Evolutionary conservation across 2,329 filamentous ascomycete genomes (phyloP).

Genomic region (Pleomassaria siparia): DNA sequence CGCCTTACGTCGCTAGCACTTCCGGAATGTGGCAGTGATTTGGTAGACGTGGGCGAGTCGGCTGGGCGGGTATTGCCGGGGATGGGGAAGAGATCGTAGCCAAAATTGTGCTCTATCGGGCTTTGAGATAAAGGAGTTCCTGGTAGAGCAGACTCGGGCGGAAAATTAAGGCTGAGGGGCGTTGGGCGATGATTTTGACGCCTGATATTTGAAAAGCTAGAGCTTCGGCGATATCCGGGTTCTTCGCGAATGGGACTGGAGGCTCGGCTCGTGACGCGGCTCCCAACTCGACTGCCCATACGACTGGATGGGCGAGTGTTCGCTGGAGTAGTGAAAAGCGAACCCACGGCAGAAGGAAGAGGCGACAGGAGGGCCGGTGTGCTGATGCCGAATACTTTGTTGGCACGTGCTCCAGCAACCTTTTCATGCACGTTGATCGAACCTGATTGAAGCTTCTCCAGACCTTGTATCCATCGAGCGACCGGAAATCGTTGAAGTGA

Average conservation of each 20-base stretch:
- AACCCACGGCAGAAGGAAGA: conserved; percentile 18
- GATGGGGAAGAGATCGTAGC: conserved; percentile 13
- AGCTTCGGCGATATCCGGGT: not conserved
- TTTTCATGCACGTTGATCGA: conserved; percentile 60
- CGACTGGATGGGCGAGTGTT: conserved; percentile 18
- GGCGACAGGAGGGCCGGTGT: conserved; percentile 10
- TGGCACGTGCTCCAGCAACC: conserved; percentile 13
- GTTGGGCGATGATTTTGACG: conserved; percentile 7
- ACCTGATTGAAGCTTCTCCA: conserved; percentile 63
- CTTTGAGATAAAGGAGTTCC: conserved; percentile 6
- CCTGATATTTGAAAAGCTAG: conserved; percentile 5
- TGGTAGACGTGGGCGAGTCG: not conserved
- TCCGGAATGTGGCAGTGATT: not conserved
- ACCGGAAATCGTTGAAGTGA: conserved; percentile 69
- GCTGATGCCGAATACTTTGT: not conserved
- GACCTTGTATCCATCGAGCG: conserved; percentile 65
- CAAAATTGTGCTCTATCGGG: conserved; percentile 6
- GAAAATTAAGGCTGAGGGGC: conserved; percentile 9
- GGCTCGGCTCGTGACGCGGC: conserved; percentile 14
- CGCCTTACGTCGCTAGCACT: conserved; percentile 6
- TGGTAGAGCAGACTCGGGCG: conserved; percentile 3
- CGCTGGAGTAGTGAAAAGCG: conserved; percentile 12
- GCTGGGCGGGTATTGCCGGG: conserved; percentile 6
- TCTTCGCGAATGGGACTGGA: conserved; percentile 17
- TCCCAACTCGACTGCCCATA: conserved; percentile 12